Percentiles rank a stretch among this genome's conserved stretches.
Conservation (phyloP, 78 protist genomes). For the Emiliania huxleyi region DNA sequence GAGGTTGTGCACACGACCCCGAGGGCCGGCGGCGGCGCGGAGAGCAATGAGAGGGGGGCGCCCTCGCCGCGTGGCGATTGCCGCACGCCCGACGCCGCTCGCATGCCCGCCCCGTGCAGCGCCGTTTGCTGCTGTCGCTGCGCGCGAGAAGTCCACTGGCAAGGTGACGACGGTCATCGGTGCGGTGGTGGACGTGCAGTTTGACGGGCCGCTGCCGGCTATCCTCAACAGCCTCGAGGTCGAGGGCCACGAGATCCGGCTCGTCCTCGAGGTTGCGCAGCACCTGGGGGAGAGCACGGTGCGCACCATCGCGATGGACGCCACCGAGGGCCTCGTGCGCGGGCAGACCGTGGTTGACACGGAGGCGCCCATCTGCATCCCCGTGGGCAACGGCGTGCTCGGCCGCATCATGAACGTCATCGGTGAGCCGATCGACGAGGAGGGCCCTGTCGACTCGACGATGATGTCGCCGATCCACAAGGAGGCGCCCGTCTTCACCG, state of each 20-base stretch:
- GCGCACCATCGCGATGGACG: constrained; percentile 97
- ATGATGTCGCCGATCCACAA: constrained; percentile 82
- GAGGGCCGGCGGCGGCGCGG: too few relatives aligned
- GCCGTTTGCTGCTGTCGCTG: not conserved
- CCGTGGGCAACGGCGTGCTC: constrained; percentile 93
- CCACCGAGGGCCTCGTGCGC: constrained; percentile 96
- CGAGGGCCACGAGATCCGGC: constrained; percentile 41
- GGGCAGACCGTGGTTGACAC: constrained; percentile 86
- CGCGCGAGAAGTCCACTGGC: not conserved
- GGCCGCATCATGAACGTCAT: constrained; percentile 99
- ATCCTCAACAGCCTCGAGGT: constrained; percentile 94
- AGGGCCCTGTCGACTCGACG: constrained; percentile 79
- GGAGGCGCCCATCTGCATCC: constrained; percentile 92
- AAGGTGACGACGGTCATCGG: constrained; percentile 91
- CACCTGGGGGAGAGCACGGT: constrained; percentile 95
- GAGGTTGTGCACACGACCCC: too few relatives aligned
- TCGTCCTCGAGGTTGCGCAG: constrained; percentile 95
- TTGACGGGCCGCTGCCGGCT: constrained; percentile 90
- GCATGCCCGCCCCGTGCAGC: not conserved
- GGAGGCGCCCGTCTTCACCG: constrained; percentile 85
- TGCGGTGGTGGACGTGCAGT: constrained; percentile 98
- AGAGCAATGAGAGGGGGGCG: not conserved
- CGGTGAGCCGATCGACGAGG: constrained; percentile 74
- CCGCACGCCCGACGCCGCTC: not conserved
- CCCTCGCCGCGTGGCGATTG: not conserved